Base-by-base conservation (phyloP, 257 asterid genomes). In the Fraxinus americana region DNA sequence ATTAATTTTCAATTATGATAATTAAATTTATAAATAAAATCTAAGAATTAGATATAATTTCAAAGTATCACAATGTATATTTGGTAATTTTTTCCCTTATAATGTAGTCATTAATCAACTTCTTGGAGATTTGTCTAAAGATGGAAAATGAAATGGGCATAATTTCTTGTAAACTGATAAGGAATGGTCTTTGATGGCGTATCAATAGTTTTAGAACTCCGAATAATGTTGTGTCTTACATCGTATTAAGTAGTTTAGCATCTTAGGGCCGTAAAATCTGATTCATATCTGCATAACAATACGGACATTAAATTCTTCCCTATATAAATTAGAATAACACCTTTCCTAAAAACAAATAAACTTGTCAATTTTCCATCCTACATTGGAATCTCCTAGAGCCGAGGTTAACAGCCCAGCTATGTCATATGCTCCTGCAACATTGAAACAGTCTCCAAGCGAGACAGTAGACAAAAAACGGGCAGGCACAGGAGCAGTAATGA, bases 131-230 rank as follows among this genome's bases (percentile, higher is more conserved):
- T 71, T 78, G 21, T 71, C 16, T 48, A 10, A 63, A 63, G 34
- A 63, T 11, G 10, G 45, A n/a, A 71, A 32, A 16, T 75, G 76
- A 75, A 77, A 43, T 21, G 57, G 76, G 61, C 67, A 69, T 1
- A 34, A 54, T 63, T 63, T 75, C 63, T 57, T 67, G 83, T 43
- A 79, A 79, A 72, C 50, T 27, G 21, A 67, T 78, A 54, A 70
- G 83, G 83, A 82, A 82, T 79, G 41, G 43, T 78, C 71, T 25
- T 25, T 78, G 76, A 82, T 71, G 80, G 78, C 66, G 36, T 70
- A 32, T 39, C 21, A 71, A 75, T 21, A 39, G 70, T 63, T 61
- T 63, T 63, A 63, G 34, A 11, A 63, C 35, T 25, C 35, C 14
- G 21, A 63, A 25, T 23, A 7, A 63, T 23, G 19, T 25, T 27